A percentile compares a stretch with the other conserved stretches of the same genome.
Evolutionary conservation across 345 rosid genomes (phyloP).

Genomic region (Boechera retrofracta): DNA sequence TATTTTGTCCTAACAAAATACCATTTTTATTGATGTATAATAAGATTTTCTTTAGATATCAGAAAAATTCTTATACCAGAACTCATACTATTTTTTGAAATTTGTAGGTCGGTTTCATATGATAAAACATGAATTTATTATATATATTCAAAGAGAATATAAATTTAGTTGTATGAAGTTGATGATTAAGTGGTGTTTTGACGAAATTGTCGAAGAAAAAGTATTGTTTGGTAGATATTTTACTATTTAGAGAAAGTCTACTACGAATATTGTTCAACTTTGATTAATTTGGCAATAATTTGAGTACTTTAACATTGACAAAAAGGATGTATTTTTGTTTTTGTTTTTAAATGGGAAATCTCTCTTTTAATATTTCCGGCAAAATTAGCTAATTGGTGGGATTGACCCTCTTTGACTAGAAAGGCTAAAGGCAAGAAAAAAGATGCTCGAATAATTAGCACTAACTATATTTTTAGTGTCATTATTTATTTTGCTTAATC

Average conservation of each 20-base stretch:
- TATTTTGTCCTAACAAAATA: too few species aligned
- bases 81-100: neutral
- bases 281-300: neutral
- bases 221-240: neutral
- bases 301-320: neutral
- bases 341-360: neutral
- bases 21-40: neutral
- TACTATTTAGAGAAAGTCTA: neutral
- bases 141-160: neutral
- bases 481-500: slow-evolving; percentile 6
- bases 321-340: neutral
- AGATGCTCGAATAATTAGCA: slow-evolving; percentile 11
- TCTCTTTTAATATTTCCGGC: neutral
- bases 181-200: neutral
- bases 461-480: slow-evolving; percentile 1
- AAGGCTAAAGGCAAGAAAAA: slow-evolving; percentile 21
- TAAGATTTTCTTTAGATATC: too few species aligned
- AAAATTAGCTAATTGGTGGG: neutral
- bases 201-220: neutral
- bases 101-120: neutral
- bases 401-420: slow-evolving; percentile 31
- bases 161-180: neutral
- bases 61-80: neutral
- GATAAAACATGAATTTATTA: neutral
- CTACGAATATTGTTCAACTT: neutral